These are phyloP conservation scores for Cyberlindnera galapagoensis DNA, from an alignment of 805 yeast species.

Conservation along the genomic window DNA sequence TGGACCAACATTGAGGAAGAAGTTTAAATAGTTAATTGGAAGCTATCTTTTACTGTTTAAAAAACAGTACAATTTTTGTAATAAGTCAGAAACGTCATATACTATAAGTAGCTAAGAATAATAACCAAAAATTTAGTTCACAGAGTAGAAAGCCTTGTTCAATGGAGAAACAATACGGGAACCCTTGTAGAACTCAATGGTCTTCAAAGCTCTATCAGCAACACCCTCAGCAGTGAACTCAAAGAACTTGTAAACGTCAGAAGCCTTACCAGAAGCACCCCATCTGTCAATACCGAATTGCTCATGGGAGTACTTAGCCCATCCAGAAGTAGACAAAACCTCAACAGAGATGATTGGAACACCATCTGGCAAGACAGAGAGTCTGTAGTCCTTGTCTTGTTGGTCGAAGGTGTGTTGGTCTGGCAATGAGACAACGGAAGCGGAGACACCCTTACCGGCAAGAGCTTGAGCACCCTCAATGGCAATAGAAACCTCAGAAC, in stretches of 20 bases:
- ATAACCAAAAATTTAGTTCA: too few relatives aligned
- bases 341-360: slow-evolving; percentile 90
- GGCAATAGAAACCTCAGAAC: slow-evolving; percentile 83
- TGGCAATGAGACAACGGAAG: slow-evolving; percentile 86
- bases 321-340: slow-evolving; percentile 85
- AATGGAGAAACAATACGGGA: slow-evolving; percentile 66
- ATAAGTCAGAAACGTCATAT: too few relatives aligned
- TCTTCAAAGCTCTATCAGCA: slow-evolving; percentile 77
- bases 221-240: slow-evolving; percentile 92
- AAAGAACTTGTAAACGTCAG: slow-evolving; percentile 73
- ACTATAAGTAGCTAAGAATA: too few relatives aligned
- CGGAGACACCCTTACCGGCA: slow-evolving; percentile 56
- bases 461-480: slow-evolving; percentile 79
- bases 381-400: slow-evolving; percentile 75
- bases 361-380: slow-evolving; percentile 90
- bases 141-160: slow-evolving; percentile 63
- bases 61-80: too few relatives aligned
- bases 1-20: too few relatives aligned
- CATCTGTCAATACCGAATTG: slow-evolving; percentile 93
- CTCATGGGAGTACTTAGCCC: slow-evolving; percentile 94
- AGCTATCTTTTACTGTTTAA: too few relatives aligned
- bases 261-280: slow-evolving; percentile 93
- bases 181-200: slow-evolving; percentile 80
- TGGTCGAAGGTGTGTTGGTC: slow-evolving; percentile 85
- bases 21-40: too few relatives aligned